These are phyloP conservation scores for Protea cynaroides DNA, from an alignment of 164 flowering plant species.

Conservation along the genomic window DNA sequence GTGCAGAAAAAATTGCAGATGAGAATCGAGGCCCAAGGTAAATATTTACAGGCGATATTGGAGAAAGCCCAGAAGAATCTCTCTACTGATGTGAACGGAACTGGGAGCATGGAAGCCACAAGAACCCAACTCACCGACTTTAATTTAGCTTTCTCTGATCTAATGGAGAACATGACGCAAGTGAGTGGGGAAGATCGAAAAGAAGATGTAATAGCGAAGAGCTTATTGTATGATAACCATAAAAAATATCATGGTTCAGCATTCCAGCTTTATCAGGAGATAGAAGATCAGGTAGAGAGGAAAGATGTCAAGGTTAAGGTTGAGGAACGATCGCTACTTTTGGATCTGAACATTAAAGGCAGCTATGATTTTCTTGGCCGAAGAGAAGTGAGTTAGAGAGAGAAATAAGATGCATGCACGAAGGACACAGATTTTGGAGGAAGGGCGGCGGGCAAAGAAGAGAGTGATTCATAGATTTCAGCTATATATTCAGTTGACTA, in stretches of 20 bases:
- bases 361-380: conserved; percentile 33
- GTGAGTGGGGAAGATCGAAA: conserved; percentile 19
- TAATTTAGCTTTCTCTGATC: conserved; percentile 51
- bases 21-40: conserved; percentile 93
- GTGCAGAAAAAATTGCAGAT: conserved; percentile 75
- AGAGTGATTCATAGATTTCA: too few species aligned
- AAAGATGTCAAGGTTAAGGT: conserved; percentile 27
- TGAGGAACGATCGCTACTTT: conserved; percentile 28
- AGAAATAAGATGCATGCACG: conserved; percentile 18
- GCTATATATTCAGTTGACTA: too few species aligned
- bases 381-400: conserved; percentile 28
- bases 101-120: conserved; percentile 33
- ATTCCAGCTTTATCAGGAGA: conserved; percentile 22
- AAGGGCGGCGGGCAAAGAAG: too few species aligned
- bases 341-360: conserved; percentile 50
- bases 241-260: conserved; percentile 15
- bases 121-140: conserved; percentile 47
- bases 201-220: conserved; percentile 10
- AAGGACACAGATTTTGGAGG: conserved; percentile 4
- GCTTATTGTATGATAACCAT: conserved; percentile 4
- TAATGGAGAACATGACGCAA: conserved; percentile 36
- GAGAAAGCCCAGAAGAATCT: conserved; percentile 71
- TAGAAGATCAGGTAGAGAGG: conserved; percentile 16
- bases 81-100: conserved; percentile 27
- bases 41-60: conserved; percentile 69